Evolutionary conservation across 2,329 filamentous ascomycete species (phyloP).

Genomic region (Alternaria sp.): DNA sequence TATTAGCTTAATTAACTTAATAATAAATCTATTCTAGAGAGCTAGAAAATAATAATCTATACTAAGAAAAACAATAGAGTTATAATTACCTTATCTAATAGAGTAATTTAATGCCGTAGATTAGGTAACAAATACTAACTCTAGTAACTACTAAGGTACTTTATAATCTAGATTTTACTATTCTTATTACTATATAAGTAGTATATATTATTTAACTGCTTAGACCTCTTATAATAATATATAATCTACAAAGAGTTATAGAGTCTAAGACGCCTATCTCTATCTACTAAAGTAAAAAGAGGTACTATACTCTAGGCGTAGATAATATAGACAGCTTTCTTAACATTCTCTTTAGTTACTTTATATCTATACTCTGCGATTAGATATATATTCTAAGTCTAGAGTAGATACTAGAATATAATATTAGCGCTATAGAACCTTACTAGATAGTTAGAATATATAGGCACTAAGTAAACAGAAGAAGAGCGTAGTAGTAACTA

Average conservation of each 20-base stretch:
- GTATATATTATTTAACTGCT: neutral
- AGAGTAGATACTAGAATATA: conserved; percentile 7
- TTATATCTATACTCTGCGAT: neutral
- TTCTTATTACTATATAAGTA: conserved; percentile 3
- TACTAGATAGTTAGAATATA: neutral
- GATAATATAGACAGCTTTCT: neutral
- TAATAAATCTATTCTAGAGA: neutral
- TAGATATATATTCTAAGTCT: neutral
- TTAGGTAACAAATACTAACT: neutral
- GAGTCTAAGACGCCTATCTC: neutral
- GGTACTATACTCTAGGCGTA: neutral
- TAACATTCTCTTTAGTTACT: neutral
- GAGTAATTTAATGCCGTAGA: neutral
- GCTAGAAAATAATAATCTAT: neutral
- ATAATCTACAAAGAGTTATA: neutral
- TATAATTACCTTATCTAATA: neutral
- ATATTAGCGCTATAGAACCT: neutral
- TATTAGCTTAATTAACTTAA: neutral
- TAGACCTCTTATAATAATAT: neutral
- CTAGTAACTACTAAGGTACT: neutral
- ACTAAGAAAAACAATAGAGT: neutral
- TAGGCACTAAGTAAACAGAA: neutral
- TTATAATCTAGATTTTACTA: conserved; percentile 1
- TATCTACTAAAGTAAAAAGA: conserved; percentile 12
- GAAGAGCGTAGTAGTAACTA: neutral